These are phyloP conservation scores for Starmerella sp. DNA, from an alignment of 805 yeast species.

Conservation along the genomic window DNA sequence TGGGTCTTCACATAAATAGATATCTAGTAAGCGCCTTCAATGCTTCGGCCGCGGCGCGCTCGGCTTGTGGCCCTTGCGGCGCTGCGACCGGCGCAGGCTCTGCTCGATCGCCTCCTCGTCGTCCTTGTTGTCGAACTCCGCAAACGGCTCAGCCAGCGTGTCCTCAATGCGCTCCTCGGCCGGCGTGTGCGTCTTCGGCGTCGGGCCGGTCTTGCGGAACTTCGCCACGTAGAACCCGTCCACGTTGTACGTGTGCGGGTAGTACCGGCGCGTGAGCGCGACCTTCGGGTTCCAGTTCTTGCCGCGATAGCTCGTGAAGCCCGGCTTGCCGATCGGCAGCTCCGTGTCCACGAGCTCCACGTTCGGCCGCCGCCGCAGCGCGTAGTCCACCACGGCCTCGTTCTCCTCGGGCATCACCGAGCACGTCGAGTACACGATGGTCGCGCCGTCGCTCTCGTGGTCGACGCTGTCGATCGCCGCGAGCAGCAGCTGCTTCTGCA, in stretches of 20 bases:
- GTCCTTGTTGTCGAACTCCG: conserved; percentile 63
- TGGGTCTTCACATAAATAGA: neutral
- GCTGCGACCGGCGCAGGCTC: conserved; percentile 32
- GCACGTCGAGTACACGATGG: conserved; percentile 94
- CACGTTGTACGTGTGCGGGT: conserved; percentile 96
- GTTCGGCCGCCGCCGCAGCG: conserved; percentile 89
- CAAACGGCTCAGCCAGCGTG: conserved; percentile 75
- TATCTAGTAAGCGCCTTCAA: neutral
- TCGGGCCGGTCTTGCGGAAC: conserved; percentile 78
- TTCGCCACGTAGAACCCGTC: conserved; percentile 98
- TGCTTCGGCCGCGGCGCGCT: neutral
- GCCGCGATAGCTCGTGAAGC: conserved; percentile 87
- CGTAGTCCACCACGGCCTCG: conserved; percentile 97
- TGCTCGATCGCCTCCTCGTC: conserved; percentile 63
- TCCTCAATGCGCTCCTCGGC: conserved; percentile 63
- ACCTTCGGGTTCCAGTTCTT: conserved; percentile 72
- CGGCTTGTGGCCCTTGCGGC: conserved; percentile 29
- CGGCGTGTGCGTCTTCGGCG: conserved; percentile 75
- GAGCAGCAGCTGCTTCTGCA: conserved; percentile 84
- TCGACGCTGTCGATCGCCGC: conserved; percentile 97
- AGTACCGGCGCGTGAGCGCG: conserved; percentile 81
- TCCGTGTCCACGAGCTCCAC: conserved; percentile 90
- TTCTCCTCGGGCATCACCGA: conserved; percentile 97
- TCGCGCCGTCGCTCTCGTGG: conserved; percentile 68
- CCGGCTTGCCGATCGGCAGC: conserved; percentile 87